A percentile compares a stretch with the other conserved stretches of the same genome.
These are phyloP conservation scores for Boletellus deceptivus DNA, from an alignment of 1,284 basidiomycete species.

Conservation along the genomic window DNA sequence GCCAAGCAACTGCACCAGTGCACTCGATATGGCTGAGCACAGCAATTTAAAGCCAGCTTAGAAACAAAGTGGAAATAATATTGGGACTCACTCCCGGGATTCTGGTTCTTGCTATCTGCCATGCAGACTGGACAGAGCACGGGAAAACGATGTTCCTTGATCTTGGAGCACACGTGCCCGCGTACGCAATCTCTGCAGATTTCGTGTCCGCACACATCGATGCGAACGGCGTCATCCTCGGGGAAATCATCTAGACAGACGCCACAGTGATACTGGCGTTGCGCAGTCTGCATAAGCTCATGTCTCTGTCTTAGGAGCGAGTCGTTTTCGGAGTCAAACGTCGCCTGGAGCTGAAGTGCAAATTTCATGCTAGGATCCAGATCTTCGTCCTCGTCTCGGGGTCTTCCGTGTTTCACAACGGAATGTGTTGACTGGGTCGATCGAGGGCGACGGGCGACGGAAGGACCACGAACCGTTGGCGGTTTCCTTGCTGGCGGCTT, in stretches of 20 bases:
- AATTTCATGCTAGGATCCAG: slow-evolving; percentile 16
- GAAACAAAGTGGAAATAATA: not conserved
- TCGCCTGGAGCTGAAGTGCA: slow-evolving; percentile 42
- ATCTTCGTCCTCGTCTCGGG: not conserved
- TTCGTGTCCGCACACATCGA: slow-evolving; percentile 49
- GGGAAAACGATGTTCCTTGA: slow-evolving; percentile 54
- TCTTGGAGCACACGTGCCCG: slow-evolving; percentile 43
- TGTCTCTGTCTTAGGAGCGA: slow-evolving; percentile 37
- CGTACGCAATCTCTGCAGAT: slow-evolving; percentile 57
- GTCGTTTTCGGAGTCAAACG: slow-evolving; percentile 47
- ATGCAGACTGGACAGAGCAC: slow-evolving; percentile 59
- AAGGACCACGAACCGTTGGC: not conserved
- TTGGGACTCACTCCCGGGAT: slow-evolving; percentile 40
- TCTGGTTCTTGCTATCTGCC: slow-evolving; percentile 30
- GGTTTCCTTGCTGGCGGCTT: slow-evolving; percentile 1
- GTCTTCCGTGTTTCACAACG: not conserved
- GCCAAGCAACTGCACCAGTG: slow-evolving; percentile 45
- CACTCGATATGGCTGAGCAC: slow-evolving; percentile 39
- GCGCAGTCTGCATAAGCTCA: slow-evolving; percentile 28
- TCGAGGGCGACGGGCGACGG: not conserved
- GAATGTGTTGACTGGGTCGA: not conserved
- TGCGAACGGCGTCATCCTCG: slow-evolving; percentile 44
- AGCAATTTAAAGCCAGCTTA: not conserved
- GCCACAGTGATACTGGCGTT: slow-evolving; percentile 48
- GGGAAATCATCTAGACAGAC: slow-evolving; percentile 54